Evolutionary conservation across 352 stramenopile species (phyloP).

Genomic region (Phytophthora citricola): DNA sequence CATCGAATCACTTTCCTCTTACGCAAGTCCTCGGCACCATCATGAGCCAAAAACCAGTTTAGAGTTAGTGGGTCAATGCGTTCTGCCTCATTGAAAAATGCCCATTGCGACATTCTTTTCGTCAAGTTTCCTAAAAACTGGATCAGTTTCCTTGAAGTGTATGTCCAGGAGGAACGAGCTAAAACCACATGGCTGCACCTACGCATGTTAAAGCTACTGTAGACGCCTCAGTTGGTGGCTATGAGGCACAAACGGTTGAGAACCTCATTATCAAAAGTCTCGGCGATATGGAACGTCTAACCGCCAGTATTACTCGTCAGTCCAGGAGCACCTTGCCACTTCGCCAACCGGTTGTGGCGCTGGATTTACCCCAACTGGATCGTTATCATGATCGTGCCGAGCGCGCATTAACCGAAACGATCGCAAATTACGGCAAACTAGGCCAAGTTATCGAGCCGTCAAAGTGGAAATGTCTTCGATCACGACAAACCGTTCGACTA

Average conservation of each 20-base stretch:
- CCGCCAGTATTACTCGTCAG: background rate
- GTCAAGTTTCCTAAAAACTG: background rate
- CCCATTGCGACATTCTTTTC: background rate
- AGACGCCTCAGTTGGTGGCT: background rate
- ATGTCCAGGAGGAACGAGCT: background rate
- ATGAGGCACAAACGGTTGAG: no score
- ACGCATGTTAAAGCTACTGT: background rate
- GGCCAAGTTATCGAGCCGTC: conserved; percentile 31
- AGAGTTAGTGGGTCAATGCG: background rate
- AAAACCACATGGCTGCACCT: conserved; percentile 1
- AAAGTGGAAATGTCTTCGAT: conserved; percentile 42
- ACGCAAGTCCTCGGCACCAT: background rate
- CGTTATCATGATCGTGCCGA: conserved; percentile 34
- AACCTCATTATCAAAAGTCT: conserved; percentile 2
- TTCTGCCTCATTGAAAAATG: background rate
- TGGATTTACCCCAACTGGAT: conserved; percentile 24
- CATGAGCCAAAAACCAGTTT: conserved; percentile 4
- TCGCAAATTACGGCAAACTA: conserved; percentile 36
- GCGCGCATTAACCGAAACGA: conserved; percentile 24
- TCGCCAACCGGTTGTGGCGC: conserved; percentile 1
- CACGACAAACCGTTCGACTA: conserved; percentile 22
- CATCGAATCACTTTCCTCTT: background rate
- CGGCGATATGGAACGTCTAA: background rate
- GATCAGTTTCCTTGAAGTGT: background rate
- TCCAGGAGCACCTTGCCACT: background rate